Evolutionary conservation across 306 rosid species (phyloP).

Genomic region (Trifolium repens): DNA sequence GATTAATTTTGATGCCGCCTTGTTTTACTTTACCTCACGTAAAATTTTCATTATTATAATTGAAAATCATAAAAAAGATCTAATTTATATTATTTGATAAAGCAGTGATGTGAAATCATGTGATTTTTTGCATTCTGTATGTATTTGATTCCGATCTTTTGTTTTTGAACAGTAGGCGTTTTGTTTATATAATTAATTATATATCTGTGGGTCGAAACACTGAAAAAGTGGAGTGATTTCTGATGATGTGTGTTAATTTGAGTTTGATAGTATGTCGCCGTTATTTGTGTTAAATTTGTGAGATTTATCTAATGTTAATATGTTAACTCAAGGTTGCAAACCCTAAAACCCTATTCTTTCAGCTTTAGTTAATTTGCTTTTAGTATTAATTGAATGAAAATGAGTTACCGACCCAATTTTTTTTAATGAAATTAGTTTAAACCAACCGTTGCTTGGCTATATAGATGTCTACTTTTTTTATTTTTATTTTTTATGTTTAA

Average conservation of each 20-base stretch:
- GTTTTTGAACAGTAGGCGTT: neutral
- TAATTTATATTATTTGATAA: neutral
- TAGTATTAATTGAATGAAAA: neutral
- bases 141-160: neutral
- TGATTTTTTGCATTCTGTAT: neutral
- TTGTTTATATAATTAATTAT: too few relatives aligned
- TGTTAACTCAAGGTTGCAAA: neutral
- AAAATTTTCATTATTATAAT: neutral
- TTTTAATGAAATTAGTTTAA: too few relatives aligned
- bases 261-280: neutral
- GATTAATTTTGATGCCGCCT: neutral
- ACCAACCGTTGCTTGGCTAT: neutral
- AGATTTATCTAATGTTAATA: neutral
- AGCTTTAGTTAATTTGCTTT: neutral
- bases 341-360: neutral
- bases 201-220: neutral
- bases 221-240: neutral
- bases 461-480: neutral
- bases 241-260: neutral
- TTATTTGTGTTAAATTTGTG: neutral
- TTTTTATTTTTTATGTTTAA: neutral
- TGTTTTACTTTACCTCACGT: neutral
- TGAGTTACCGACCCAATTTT: neutral
- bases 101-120: neutral
- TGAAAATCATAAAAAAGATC: neutral